A percentile compares a stretch with the other conserved stretches of the same genome.
phyloP scores from a whole-genome alignment of 2,329 filamentous ascomycete genomes.

The Cercospora nicotianae region DNA sequence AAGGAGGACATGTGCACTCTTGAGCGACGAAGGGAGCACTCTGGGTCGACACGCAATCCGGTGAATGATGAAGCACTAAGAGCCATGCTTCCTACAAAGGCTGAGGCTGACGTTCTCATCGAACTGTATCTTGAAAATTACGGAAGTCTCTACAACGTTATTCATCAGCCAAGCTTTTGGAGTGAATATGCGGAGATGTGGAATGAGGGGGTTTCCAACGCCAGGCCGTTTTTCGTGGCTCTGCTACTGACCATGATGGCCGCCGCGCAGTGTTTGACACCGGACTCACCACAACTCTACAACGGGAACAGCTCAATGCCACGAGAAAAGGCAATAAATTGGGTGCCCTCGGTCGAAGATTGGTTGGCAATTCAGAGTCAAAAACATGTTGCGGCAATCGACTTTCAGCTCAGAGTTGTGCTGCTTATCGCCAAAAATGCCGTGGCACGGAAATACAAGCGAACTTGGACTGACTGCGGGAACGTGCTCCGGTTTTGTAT shows the following conservation, averaged over 20 bases:
- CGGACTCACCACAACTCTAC: slow-evolving; percentile 38
- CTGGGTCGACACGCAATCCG: slow-evolving; percentile 25
- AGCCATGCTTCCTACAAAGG: slow-evolving; percentile 40
- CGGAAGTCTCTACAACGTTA: slow-evolving; percentile 53
- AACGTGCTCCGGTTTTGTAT: slow-evolving; percentile 55
- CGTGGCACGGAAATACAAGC: slow-evolving; percentile 55
- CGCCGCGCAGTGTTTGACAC: slow-evolving; percentile 40
- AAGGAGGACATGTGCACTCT: slow-evolving; percentile 32
- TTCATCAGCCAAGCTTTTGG: slow-evolving; percentile 57
- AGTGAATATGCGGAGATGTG: slow-evolving; percentile 53
- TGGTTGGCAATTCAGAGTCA: slow-evolving; percentile 50
- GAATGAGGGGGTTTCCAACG: slow-evolving; percentile 36
- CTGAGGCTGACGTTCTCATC: slow-evolving; percentile 46
- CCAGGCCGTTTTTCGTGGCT: slow-evolving; percentile 41
- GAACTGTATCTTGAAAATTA: slow-evolving; percentile 53
- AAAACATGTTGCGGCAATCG: slow-evolving; percentile 53
- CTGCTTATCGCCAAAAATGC: slow-evolving; percentile 52
- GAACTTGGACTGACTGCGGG: slow-evolving; percentile 54
- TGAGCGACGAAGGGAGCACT: slow-evolving; percentile 28
- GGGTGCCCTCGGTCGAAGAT: slow-evolving; percentile 44
- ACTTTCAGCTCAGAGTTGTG: slow-evolving; percentile 55
- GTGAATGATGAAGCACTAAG: slow-evolving; percentile 40
- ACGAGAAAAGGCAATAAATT: slow-evolving; percentile 42
- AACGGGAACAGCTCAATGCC: slow-evolving; percentile 47
- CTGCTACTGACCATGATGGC: slow-evolving; percentile 45